These are phyloP conservation scores for Cyclotella kingstonii DNA, from an alignment of 108 stramenopile genomes.

Conservation along the genomic window DNA sequence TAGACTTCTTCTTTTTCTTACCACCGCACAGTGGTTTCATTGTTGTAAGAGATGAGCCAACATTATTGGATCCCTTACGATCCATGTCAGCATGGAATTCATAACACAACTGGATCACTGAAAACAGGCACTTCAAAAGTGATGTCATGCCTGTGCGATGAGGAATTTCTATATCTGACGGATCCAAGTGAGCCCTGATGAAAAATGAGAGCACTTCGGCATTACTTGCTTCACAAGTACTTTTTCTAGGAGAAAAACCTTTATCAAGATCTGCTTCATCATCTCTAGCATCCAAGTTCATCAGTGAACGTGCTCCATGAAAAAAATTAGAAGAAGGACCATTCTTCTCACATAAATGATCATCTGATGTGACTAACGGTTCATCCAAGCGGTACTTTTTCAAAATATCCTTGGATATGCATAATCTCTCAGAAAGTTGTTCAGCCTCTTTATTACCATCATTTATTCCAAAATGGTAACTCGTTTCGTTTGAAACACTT, in stretches of 20 bases:
- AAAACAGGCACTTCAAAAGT: slow-evolving; percentile 23
- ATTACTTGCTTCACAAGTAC: neutral
- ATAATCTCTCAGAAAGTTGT: too few species aligned
- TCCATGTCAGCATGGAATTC: slow-evolving; percentile 19
- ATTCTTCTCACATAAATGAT: too few species aligned
- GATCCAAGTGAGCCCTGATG: slow-evolving; percentile 31
- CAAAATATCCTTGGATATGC: slow-evolving; percentile 6
- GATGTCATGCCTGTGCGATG: slow-evolving; percentile 10
- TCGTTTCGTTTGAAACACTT: too few species aligned
- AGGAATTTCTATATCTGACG: neutral
- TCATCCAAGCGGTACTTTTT: slow-evolving; percentile 23
- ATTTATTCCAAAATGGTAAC: too few species aligned
- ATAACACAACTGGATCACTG: slow-evolving; percentile 25
- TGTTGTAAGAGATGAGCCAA: neutral
- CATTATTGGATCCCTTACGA: neutral
- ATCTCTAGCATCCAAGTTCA: too few species aligned
- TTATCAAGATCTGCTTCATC: neutral
- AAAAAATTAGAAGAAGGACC: too few species aligned
- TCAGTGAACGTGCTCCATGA: too few species aligned
- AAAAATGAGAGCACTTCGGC: slow-evolving; percentile 30
- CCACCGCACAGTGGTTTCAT: slow-evolving; percentile 7
- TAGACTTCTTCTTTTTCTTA: slow-evolving; percentile 27
- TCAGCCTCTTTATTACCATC: too few species aligned
- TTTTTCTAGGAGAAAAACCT: neutral
- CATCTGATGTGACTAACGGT: slow-evolving; percentile 15